phyloP scores from a whole-genome alignment of 75 land plant genomes.

The Picea glauca region DNA sequence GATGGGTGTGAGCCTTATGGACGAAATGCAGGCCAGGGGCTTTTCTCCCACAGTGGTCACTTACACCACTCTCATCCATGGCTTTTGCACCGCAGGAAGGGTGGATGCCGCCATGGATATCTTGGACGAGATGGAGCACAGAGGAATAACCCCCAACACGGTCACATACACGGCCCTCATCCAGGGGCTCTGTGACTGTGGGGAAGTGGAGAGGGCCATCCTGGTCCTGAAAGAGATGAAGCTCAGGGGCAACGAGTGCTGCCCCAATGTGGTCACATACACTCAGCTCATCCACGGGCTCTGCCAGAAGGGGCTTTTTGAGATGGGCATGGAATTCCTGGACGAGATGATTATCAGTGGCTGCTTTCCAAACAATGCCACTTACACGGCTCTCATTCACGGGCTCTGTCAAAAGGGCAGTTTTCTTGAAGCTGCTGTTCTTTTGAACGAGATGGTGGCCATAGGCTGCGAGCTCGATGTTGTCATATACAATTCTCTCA shows the following conservation, averaged over 20 bases:
- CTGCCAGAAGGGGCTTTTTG: slow-evolving; percentile 15
- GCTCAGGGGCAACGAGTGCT: background rate
- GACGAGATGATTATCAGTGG: slow-evolving; percentile 25
- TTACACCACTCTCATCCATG: slow-evolving; percentile 12
- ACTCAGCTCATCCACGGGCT: slow-evolving; percentile 20
- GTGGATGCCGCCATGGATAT: slow-evolving; percentile 16
- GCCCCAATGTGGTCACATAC: slow-evolving; percentile 34
- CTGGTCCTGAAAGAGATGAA: slow-evolving; percentile 18
- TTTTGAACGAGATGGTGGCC: slow-evolving; percentile 18
- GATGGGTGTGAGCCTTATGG: background rate
- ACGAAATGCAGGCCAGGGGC: slow-evolving; percentile 13
- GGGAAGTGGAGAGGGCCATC: slow-evolving; percentile 16
- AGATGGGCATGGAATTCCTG: slow-evolving; percentile 23
- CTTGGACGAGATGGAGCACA: slow-evolving; percentile 10
- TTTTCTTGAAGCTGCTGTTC: slow-evolving; percentile 10
- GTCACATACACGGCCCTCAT: slow-evolving; percentile 28
- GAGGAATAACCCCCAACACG: slow-evolving; percentile 26
- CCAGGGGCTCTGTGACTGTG: slow-evolving; percentile 9
- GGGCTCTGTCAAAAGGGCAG: slow-evolving; percentile 20
- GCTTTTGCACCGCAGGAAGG: slow-evolving; percentile 10
- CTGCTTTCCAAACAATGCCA: slow-evolving; percentile 17
- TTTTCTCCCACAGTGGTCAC: slow-evolving; percentile 2
- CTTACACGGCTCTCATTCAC: slow-evolving; percentile 26
- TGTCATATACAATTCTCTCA: slow-evolving; percentile 8
- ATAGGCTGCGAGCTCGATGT: slow-evolving; percentile 12